Conservation (phyloP, 768 basidiomycete genomes). For the Amyloporia xantha region DNA sequence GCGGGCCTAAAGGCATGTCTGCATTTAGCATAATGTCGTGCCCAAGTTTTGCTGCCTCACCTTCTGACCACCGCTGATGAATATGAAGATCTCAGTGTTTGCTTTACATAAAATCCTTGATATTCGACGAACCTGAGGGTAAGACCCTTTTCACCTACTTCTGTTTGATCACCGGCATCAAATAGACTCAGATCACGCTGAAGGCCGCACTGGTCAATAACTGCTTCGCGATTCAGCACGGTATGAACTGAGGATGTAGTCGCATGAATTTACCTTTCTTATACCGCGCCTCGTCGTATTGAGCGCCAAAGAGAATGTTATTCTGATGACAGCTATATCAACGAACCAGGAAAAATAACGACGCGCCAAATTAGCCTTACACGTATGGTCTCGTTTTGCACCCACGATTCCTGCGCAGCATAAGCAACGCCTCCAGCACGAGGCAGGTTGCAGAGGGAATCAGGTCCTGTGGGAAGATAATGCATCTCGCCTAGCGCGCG, state of each 20-base stretch:
- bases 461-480: constrained; percentile 41
- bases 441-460: constrained; percentile 69
- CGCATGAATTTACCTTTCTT: constrained; percentile 25
- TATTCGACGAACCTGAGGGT: constrained; percentile 19
- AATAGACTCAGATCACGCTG: constrained; percentile 25
- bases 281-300: constrained; percentile 41
- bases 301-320: constrained; percentile 46
- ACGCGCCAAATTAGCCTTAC: constrained; percentile 46
- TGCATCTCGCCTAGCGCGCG: constrained; percentile 68
- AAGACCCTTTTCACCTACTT: constrained; percentile 42
- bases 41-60: constrained; percentile 17
- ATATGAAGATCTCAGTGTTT: not conserved
- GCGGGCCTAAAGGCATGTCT: constrained; percentile 28
- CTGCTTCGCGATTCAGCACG: constrained; percentile 11
- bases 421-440: constrained; percentile 66
- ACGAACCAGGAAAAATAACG: too few relatives aligned
- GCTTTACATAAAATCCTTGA: not conserved
- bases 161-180: constrained; percentile 29
- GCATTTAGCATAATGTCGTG: too few relatives aligned
- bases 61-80: constrained; percentile 40
- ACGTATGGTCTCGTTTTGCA: constrained; percentile 71
- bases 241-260: not conserved
- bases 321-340: constrained; percentile 25
- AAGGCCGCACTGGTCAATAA: constrained; percentile 31
- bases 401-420: constrained; percentile 82